Evolutionary conservation across 2,329 filamentous ascomycete species (phyloP).

Genomic region (Sclerotinia glacialis): DNA sequence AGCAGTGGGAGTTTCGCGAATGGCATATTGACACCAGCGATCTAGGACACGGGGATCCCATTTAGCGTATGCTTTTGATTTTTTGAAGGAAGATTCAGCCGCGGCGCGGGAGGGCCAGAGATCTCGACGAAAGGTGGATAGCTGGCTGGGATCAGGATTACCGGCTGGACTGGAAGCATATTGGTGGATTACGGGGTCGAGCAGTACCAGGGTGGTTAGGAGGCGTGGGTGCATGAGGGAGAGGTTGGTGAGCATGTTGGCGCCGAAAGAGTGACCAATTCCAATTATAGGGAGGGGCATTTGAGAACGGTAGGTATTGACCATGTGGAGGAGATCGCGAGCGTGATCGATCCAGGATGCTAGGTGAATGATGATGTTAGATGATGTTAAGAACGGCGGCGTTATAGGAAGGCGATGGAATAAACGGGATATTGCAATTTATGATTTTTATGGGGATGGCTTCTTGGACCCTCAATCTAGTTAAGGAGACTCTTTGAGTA

Average conservation of each 20-base stretch:
- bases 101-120: conserved; percentile 73
- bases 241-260: conserved; percentile 67
- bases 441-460: background rate
- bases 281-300: conserved; percentile 78
- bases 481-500: background rate
- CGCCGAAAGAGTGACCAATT: conserved; percentile 87
- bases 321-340: conserved; percentile 76
- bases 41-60: conserved; percentile 84
- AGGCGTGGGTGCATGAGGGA: conserved; percentile 78
- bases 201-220: conserved; percentile 68
- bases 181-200: conserved; percentile 77
- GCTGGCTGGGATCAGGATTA: conserved; percentile 47
- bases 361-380: conserved; percentile 38
- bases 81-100: conserved; percentile 64
- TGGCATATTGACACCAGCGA: conserved; percentile 67
- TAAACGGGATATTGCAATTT: background rate
- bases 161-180: conserved; percentile 43
- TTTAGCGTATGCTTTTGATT: conserved; percentile 70
- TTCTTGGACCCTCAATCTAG: background rate
- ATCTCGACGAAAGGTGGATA: conserved; percentile 73
- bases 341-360: conserved; percentile 82
- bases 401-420: background rate
- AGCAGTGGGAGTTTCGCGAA: conserved; percentile 69
- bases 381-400: background rate
- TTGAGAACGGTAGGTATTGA: conserved; percentile 76